Evolutionary conservation across 176 grass and related monocot species (phyloP), one percentile per base, ranked within the genome.

Genomic region (Oryza longistaminata): DNA sequence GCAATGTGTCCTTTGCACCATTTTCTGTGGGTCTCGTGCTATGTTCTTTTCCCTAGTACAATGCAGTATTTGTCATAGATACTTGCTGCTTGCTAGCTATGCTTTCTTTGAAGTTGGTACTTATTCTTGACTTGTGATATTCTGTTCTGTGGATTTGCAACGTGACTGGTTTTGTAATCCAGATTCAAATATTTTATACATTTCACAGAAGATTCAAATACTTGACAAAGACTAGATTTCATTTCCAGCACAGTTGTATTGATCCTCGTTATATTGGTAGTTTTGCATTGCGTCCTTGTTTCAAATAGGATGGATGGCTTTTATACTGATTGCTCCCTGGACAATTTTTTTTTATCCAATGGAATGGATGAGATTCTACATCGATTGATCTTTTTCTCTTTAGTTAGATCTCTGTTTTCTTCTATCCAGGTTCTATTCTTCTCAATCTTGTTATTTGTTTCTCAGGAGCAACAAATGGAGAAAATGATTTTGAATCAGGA

Each of bases 381-480:
- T 35, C 3, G 19, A 60, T 14, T 80, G 37, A 48, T 85, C 35
- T 45, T 83, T 13, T 7, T 69, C 53, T 45, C 48, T 34, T 55
- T 73, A 22, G 14, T 53, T 11, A 69, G 17, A 46, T 60, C 15
- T 62, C 34, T 26, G 25, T 80, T 72, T 77, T 71, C 9, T 44
- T 22, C 26, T 15, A 25, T 8, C 11, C 35, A 62, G 19, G 55
- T 10, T 61, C 21, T 64, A 3, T 43, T 74, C 9, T 76, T 15
- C 34, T 15, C 34, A 49, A 37, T 39, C 65, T 43, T 45, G 3
- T 77, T 81, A 29, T 85, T 79, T 91, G 33, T 66, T 71, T 86
- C 50, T 73, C 83, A 94, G 91, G 93, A 81, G 87, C 88, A 71
- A 85, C 83, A 29, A 95, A 98, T 89, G 96, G 91, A 79, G 96